Conservation (phyloP, 176 grass and related monocot genomes). For the Eleusine indica region DNA sequence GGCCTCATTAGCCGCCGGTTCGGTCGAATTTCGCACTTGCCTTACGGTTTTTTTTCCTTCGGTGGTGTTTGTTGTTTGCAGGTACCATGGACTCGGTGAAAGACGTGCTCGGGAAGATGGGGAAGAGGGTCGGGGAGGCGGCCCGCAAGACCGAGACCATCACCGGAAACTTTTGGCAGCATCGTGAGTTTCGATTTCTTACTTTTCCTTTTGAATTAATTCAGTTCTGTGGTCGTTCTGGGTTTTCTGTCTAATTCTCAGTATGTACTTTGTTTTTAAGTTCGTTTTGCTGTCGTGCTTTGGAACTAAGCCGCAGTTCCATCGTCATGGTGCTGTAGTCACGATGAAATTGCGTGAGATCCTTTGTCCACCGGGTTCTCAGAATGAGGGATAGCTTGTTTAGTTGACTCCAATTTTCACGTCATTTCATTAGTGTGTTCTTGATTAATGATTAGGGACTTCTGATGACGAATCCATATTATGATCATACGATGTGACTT, state of each 20-base stretch:
- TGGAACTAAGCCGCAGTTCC: not conserved
- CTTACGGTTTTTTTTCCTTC: not conserved
- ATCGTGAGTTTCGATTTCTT: slow-evolving; percentile 58
- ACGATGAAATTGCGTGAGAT: not conserved
- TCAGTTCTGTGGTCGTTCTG: not conserved
- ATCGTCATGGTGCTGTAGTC: not conserved
- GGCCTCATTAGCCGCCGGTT: not conserved
- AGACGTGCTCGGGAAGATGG: slow-evolving; percentile 81
- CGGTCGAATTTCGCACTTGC: not conserved
- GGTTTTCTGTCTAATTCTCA: not conserved
- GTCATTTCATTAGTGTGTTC: not conserved
- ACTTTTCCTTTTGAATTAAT: not conserved
- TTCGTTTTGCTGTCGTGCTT: not conserved
- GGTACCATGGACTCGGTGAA: slow-evolving; percentile 84
- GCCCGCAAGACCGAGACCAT: slow-evolving; percentile 91
- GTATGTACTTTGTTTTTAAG: not conserved
- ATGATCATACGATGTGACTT: not conserved
- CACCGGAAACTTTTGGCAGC: slow-evolving; percentile 92
- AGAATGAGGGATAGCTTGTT: not conserved
- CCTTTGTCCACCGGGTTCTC: not conserved
- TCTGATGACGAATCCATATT: not conserved
- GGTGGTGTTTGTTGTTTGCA: slow-evolving; percentile 6
- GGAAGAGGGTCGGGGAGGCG: slow-evolving; percentile 83
- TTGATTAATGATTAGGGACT: not conserved
- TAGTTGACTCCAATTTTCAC: not conserved